Percentiles rank a stretch among this genome's conserved stretches.
These are phyloP conservation scores for Chaetomiaceae sp. DNA, from an alignment of 2,329 filamentous ascomycete genomes.

Conservation along the genomic window DNA sequence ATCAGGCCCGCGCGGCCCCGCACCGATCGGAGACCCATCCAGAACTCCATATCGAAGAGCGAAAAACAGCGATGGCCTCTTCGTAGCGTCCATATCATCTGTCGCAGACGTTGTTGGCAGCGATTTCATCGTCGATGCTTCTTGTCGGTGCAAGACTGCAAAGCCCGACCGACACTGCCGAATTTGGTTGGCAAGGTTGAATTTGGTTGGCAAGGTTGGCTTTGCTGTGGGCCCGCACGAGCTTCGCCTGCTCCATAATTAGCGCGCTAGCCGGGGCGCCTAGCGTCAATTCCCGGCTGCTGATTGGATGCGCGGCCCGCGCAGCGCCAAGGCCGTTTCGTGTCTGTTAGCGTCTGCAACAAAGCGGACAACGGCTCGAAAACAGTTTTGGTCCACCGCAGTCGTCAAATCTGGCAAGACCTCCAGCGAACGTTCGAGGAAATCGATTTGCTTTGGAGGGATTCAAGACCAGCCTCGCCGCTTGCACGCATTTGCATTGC, in stretches of 20 bases:
- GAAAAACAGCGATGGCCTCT: no score
- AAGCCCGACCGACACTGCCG: no score
- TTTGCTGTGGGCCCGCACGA: neutral
- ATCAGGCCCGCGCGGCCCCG: no score
- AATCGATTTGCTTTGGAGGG: neutral
- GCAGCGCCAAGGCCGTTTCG: slow-evolving; percentile 3
- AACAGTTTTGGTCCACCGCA: no score
- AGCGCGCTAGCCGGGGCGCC: slow-evolving; percentile 6
- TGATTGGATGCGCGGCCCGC: slow-evolving; percentile 8
- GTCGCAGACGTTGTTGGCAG: no score
- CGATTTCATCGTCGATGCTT: no score
- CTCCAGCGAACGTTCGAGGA: neutral
- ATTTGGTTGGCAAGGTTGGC: neutral
- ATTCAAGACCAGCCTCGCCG: neutral
- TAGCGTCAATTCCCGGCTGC: neutral
- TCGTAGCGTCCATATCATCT: no score
- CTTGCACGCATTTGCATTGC: neutral
- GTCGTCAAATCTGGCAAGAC: neutral
- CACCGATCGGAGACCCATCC: no score
- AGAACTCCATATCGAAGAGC: no score
- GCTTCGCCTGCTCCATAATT: slow-evolving; percentile 14
- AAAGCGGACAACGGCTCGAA: no score
- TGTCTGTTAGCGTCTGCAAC: neutral
- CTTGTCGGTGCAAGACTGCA: no score
- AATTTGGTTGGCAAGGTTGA: no score